Conservation (phyloP, 2,329 filamentous ascomycete species). For the Apiospora hydei region DNA sequence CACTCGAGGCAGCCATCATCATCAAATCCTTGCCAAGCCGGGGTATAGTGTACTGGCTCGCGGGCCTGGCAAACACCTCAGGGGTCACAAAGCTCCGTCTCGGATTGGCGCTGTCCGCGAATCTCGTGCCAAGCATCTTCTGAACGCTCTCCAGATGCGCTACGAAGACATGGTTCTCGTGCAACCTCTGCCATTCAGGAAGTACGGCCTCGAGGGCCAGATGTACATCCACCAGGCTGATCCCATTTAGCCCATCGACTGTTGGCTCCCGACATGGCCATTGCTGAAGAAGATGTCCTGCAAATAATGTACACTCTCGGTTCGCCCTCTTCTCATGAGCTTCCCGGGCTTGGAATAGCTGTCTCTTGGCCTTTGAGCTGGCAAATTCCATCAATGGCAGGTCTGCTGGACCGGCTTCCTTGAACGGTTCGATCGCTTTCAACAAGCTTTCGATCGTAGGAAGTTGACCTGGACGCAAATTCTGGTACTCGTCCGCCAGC, state of each 20-base stretch:
- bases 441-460: slow-evolving; percentile 43
- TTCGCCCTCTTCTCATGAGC: slow-evolving; percentile 42
- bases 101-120: not conserved
- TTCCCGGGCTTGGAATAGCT: slow-evolving; percentile 40
- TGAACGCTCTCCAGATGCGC: slow-evolving; percentile 54
- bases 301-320: slow-evolving; percentile 47
- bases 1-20: not conserved
- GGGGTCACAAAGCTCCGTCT: not conserved
- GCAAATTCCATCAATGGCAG: slow-evolving; percentile 34
- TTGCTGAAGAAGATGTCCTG: slow-evolving; percentile 49
- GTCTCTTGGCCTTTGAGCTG: slow-evolving; percentile 41
- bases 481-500: slow-evolving; percentile 40
- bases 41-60: not conserved
- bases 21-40: not conserved
- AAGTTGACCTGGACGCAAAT: slow-evolving; percentile 45
- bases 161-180: slow-evolving; percentile 55
- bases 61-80: not conserved
- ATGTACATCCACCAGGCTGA: slow-evolving; percentile 45
- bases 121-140: slow-evolving; percentile 31
- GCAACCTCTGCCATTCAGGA: slow-evolving; percentile 56
- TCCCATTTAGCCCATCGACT: slow-evolving; percentile 36
- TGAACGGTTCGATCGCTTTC: slow-evolving; percentile 42
- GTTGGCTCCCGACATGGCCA: slow-evolving; percentile 52
- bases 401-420: slow-evolving; percentile 37
- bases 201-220: slow-evolving; percentile 48